These are phyloP conservation scores for Phytophthora vignae DNA, from an alignment of 352 stramenopile genomes.

Conservation along the genomic window DNA sequence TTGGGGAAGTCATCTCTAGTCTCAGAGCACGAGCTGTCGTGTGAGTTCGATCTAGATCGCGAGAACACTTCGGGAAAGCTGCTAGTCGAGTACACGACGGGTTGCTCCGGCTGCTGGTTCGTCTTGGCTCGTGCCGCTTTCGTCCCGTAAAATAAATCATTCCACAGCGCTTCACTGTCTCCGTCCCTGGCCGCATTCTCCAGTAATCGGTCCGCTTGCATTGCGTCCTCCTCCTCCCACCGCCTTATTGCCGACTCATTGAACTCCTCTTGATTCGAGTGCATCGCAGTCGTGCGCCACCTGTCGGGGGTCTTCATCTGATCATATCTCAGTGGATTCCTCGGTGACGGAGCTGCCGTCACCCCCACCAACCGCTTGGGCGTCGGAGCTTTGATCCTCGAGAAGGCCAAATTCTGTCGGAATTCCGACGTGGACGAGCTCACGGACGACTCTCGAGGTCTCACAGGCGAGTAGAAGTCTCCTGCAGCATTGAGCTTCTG, in stretches of 20 bases:
- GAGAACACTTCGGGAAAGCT: conserved; percentile 36
- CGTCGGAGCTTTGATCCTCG: conserved; percentile 31
- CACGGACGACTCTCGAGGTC: conserved; percentile 25
- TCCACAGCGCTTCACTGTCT: conserved; percentile 44
- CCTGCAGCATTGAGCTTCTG: conserved; percentile 36
- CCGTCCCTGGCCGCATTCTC: conserved; percentile 36
- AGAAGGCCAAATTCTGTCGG: conserved; percentile 29
- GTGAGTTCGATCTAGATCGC: conserved; percentile 13
- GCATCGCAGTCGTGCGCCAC: conserved; percentile 41
- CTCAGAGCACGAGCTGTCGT: conserved; percentile 24
- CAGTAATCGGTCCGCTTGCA: conserved; percentile 37
- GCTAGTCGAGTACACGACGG: conserved; percentile 32
- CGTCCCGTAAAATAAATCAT: conserved; percentile 47
- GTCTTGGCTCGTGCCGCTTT: conserved; percentile 29
- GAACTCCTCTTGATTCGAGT: conserved; percentile 33
- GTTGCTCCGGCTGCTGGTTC: conserved; percentile 26
- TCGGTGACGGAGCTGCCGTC: conserved; percentile 8
- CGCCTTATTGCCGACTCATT: conserved; percentile 26
- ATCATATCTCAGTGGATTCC: conserved; percentile 20
- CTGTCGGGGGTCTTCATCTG: conserved; percentile 44
- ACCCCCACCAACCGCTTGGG: conserved; percentile 9
- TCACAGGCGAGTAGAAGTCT: conserved; percentile 50
- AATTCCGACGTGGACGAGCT: conserved; percentile 24
- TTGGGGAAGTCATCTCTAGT: conserved; percentile 3
- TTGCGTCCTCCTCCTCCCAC: conserved; percentile 35